Evolutionary conservation across 2,329 filamentous ascomycete species (phyloP).

Genomic region (Penicillium corylophilum): DNA sequence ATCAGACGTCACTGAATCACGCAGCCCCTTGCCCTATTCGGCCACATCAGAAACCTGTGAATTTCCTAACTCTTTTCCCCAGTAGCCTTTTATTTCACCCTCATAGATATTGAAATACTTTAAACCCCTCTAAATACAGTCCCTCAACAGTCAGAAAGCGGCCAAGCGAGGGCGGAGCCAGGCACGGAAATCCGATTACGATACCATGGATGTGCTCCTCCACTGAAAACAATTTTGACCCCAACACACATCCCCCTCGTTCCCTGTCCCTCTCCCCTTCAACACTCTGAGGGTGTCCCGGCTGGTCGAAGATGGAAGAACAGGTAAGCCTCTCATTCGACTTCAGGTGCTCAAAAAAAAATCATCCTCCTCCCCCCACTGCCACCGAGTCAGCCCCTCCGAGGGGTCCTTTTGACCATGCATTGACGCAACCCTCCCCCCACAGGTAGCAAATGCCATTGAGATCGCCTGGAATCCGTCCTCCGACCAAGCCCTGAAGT

Average conservation of each 20-base stretch:
- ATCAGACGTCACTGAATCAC: slow-evolving; percentile 10
- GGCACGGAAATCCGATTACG: slow-evolving; percentile 27
- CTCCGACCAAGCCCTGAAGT: slow-evolving; percentile 72
- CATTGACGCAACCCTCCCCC: slow-evolving; percentile 19
- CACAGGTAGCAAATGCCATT: slow-evolving; percentile 88
- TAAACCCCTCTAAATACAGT: not conserved
- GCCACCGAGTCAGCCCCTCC: slow-evolving; percentile 16
- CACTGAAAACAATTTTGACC: slow-evolving; percentile 29
- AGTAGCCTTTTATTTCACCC: not conserved
- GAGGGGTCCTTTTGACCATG: slow-evolving; percentile 4
- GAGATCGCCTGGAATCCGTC: slow-evolving; percentile 85
- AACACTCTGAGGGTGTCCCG: slow-evolving; percentile 32
- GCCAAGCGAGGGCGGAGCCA: slow-evolving; percentile 22
- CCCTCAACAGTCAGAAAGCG: not conserved
- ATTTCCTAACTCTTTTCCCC: not conserved
- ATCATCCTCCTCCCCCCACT: slow-evolving; percentile 15
- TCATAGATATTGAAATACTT: too few species aligned
- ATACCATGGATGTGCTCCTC: slow-evolving; percentile 23
- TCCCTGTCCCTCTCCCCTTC: slow-evolving; percentile 23
- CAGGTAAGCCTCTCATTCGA: slow-evolving; percentile 33
- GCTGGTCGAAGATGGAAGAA: slow-evolving; percentile 47
- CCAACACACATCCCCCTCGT: slow-evolving; percentile 25
- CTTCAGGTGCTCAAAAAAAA: slow-evolving; percentile 4
- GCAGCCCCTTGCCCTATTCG: slow-evolving; percentile 26
- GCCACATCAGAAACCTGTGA: slow-evolving; percentile 6